These are phyloP conservation scores for Dactylellina drechsleri DNA, from an alignment of 2,329 filamentous ascomycete species.

Conservation along the genomic window DNA sequence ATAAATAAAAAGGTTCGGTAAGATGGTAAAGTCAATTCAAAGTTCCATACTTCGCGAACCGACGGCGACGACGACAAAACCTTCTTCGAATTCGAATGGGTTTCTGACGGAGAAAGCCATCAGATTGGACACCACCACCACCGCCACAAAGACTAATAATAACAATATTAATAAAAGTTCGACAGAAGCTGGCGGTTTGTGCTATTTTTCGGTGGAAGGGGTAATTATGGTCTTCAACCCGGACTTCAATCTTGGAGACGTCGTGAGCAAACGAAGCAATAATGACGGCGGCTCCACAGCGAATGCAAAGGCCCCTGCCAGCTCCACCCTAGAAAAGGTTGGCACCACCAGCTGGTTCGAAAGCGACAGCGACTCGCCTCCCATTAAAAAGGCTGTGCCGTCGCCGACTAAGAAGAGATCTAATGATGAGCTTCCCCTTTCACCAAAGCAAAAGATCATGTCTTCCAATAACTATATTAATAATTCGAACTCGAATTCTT, in stretches of 20 bases:
- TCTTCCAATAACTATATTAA: background rate
- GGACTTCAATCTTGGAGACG: conserved; percentile 38
- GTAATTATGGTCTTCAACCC: conserved; percentile 51
- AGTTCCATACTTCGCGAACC: conserved; percentile 39
- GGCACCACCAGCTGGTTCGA: conserved; percentile 33
- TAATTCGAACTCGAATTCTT: background rate
- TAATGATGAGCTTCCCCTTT: too few species aligned
- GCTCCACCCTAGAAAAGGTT: background rate
- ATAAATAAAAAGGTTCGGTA: conserved; percentile 10
- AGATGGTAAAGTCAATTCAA: conserved; percentile 30
- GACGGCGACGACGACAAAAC: background rate
- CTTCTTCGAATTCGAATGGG: background rate
- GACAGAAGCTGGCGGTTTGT: conserved; percentile 19
- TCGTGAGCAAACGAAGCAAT: conserved; percentile 13
- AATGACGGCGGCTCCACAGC: background rate
- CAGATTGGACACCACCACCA: conserved; percentile 3
- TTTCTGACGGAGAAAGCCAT: conserved; percentile 1
- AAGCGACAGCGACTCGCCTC: conserved; percentile 38
- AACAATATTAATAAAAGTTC: background rate
- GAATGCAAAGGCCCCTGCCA: background rate
- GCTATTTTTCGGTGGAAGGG: conserved; percentile 32
- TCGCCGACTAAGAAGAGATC: conserved; percentile 21
- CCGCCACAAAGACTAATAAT: conserved; percentile 16
- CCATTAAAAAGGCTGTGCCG: background rate
- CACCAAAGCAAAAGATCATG: too few species aligned